Evolutionary conservation across 2,329 filamentous ascomycete species (phyloP).

Genomic region (Huntiella decipiens): DNA sequence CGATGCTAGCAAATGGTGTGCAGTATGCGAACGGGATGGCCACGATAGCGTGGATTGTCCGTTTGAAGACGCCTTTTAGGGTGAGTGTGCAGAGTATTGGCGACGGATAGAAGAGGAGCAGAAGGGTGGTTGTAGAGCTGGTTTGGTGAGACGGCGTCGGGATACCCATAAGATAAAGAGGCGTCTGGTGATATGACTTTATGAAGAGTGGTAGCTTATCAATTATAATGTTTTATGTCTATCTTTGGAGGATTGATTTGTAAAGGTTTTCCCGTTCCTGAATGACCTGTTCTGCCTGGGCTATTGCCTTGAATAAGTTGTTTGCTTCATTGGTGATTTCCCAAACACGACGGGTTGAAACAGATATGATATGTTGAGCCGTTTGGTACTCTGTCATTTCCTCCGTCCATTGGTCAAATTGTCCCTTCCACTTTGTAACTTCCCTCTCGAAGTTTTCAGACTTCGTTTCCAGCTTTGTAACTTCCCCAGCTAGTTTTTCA

Average conservation of each 20-base stretch:
- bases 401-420: too few species aligned
- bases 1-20: conserved; percentile 87
- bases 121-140: background rate
- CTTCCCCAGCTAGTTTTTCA: too few species aligned
- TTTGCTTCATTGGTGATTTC: too few species aligned
- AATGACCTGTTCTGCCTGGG: too few species aligned
- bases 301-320: too few species aligned
- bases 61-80: conserved; percentile 61
- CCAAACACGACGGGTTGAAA: too few species aligned
- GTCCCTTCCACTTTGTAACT: too few species aligned
- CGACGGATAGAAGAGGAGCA: background rate
- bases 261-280: too few species aligned
- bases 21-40: conserved; percentile 85
- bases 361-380: too few species aligned
- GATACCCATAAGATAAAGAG: background rate
- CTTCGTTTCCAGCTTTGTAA: too few species aligned
- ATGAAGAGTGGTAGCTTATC: background rate
- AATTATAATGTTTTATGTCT: background rate
- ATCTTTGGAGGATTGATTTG: background rate
- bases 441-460: too few species aligned
- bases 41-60: conserved; percentile 93
- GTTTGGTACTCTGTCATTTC: too few species aligned
- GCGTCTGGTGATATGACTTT: background rate
- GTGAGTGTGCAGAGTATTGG: background rate
- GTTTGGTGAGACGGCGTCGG: background rate